phyloP scores from a whole-genome alignment of 169 alveolate species.

The Plasmodium malariae region DNA sequence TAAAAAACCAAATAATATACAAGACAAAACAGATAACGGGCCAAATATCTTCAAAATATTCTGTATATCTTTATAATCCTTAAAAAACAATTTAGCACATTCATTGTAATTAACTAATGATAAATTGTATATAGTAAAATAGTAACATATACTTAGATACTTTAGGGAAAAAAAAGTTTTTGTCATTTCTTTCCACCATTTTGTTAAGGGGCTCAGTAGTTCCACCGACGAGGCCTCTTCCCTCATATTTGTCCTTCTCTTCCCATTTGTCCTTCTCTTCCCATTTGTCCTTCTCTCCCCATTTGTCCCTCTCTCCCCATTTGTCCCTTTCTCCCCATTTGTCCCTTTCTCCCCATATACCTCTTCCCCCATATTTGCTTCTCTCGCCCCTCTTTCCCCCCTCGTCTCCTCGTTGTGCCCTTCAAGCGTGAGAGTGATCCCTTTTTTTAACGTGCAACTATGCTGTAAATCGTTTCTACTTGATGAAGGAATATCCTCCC shows the following conservation, averaged over 20 bases:
- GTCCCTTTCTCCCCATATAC: too few species aligned
- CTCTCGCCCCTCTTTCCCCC: too few species aligned
- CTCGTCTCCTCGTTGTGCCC: too few species aligned
- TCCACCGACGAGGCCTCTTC: not conserved
- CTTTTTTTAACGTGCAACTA: too few species aligned
- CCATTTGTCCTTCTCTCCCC: too few species aligned
- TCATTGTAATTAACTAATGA: slow-evolving; percentile 71
- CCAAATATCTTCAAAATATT: slow-evolving; percentile 49
- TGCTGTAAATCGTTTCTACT: not conserved
- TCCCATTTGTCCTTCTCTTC: too few species aligned
- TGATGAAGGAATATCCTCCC: not conserved
- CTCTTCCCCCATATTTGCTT: too few species aligned
- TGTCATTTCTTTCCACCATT: slow-evolving; percentile 9
- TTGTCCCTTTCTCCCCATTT: too few species aligned
- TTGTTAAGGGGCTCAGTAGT: not conserved
- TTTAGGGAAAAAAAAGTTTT: slow-evolving; percentile 30
- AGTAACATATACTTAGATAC: slow-evolving; percentile 66
- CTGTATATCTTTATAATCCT: slow-evolving; percentile 57
- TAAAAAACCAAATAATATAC: slow-evolving; percentile 54
- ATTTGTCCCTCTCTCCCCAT: too few species aligned
- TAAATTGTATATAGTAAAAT: slow-evolving; percentile 64
- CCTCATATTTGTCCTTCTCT: not conserved
- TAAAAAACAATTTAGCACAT: slow-evolving; percentile 71
- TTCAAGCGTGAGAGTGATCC: too few species aligned
- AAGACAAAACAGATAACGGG: slow-evolving; percentile 54